Percentiles rank a stretch among this genome's conserved stretches.
Conservation (phyloP, 2,329 filamentous ascomycete species). For the Trichophyton benhamiae region DNA sequence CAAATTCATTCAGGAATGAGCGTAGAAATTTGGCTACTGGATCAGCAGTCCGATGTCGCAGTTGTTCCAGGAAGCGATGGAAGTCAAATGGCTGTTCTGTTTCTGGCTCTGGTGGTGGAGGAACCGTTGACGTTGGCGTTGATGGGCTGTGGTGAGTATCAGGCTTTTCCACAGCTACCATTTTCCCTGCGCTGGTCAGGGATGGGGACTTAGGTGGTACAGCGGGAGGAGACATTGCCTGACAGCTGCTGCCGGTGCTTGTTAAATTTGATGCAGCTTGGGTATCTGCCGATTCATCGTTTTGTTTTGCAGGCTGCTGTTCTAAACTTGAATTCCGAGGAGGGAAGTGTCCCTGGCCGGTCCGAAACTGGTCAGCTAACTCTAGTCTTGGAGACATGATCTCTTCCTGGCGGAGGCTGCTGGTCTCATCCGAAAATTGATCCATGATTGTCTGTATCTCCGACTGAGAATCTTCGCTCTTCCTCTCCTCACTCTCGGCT, state of each 20-base stretch:
- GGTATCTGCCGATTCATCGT: constrained; percentile 22
- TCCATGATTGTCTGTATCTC: constrained; percentile 98
- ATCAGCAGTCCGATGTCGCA: constrained; percentile 93
- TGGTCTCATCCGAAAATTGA: constrained; percentile 67
- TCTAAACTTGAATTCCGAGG: constrained; percentile 80
- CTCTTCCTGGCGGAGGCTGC: constrained; percentile 61
- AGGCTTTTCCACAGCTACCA: constrained; percentile 18
- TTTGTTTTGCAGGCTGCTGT: constrained; percentile 39
- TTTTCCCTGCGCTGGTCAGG: constrained; percentile 9
- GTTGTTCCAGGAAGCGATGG: constrained; percentile 87
- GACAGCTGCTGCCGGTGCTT: constrained; percentile 1
- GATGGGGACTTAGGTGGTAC: constrained; percentile 19
- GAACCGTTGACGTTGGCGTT: constrained; percentile 22
- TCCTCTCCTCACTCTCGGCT: constrained; percentile 43
- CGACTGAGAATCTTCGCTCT: constrained; percentile 56
- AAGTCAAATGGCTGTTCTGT: constrained; percentile 88
- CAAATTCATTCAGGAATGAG: constrained; percentile 88
- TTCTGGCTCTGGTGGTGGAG: constrained; percentile 64
- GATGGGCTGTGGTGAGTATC: constrained; percentile 19
- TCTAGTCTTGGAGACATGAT: constrained; percentile 87
- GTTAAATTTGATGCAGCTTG: constrained; percentile 13
- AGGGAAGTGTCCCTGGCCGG: constrained; percentile 56
- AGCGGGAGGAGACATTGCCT: constrained; percentile 15
- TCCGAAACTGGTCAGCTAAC: constrained; percentile 64
- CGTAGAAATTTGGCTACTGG: constrained; percentile 91